Conservation (phyloP, 768 basidiomycete species). For the Terana coerulea region DNA sequence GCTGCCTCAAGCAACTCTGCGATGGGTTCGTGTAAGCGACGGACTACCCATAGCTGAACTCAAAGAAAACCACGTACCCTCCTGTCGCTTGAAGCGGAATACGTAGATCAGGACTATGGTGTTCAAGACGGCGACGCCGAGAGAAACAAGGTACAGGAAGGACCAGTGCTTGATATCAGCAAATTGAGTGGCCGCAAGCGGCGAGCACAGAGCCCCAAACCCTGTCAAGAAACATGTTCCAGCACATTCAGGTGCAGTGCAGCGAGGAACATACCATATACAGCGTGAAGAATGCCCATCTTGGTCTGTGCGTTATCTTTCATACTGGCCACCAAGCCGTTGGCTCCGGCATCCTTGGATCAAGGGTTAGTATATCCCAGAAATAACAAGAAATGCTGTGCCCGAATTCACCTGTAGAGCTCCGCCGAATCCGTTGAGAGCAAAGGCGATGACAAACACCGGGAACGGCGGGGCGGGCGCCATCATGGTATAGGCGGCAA, state of each 20-base stretch:
- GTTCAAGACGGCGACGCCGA: conserved; percentile 63
- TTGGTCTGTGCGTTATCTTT: conserved; percentile 54
- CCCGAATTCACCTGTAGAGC: conserved; percentile 48
- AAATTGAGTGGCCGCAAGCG: conserved; percentile 82
- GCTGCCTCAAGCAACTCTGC: conserved; percentile 56
- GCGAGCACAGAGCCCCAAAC: conserved; percentile 61
- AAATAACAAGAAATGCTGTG: no score
- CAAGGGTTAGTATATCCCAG: no score
- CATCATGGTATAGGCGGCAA: conserved; percentile 51
- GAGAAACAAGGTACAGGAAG: conserved; percentile 70
- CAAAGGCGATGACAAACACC: conserved; percentile 47
- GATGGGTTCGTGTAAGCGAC: background rate
- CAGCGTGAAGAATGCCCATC: conserved; percentile 67
- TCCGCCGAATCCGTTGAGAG: conserved; percentile 47
- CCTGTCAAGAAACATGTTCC: conserved; percentile 45
- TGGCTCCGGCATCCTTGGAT: conserved; percentile 77
- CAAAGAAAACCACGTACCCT: conserved; percentile 44
- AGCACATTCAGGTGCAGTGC: background rate
- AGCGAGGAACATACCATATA: conserved; percentile 43
- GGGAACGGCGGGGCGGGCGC: conserved; percentile 62
- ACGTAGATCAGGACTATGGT: conserved; percentile 46
- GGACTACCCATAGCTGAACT: background rate
- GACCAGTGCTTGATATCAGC: conserved; percentile 64
- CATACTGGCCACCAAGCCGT: conserved; percentile 62
- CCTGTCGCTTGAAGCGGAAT: conserved; percentile 68